phyloP scores from a whole-genome alignment of 768 basidiomycete genomes.

The Leccinum barrowsii region DNA sequence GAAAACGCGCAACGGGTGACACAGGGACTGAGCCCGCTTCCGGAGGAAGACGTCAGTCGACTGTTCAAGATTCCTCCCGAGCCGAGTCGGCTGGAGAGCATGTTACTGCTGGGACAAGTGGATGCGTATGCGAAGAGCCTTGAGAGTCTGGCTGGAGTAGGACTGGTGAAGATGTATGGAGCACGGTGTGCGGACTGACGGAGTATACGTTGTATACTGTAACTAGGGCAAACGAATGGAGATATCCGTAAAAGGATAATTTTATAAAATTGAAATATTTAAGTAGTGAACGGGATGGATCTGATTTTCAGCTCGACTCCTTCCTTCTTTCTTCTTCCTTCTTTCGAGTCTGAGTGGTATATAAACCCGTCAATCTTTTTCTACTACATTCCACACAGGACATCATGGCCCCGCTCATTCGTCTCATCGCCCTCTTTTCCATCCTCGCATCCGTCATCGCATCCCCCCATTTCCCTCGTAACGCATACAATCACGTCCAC shows the following conservation, averaged over 20 bases:
- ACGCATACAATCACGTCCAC: slow-evolving; percentile 21
- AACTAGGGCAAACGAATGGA: background rate
- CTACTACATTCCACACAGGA: background rate
- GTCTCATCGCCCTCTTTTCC: slow-evolving; percentile 41
- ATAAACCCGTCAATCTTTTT: slow-evolving; percentile 17
- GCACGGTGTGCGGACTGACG: slow-evolving; percentile 38
- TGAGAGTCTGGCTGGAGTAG: slow-evolving; percentile 54
- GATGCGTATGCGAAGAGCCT: slow-evolving; percentile 82
- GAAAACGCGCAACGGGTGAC: slow-evolving; percentile 77
- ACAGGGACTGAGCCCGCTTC: slow-evolving; percentile 81
- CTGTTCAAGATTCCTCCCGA: slow-evolving; percentile 87
- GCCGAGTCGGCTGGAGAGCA: slow-evolving; percentile 83
- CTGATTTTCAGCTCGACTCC: background rate
- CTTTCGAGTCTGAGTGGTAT: background rate
- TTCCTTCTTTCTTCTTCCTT: background rate
- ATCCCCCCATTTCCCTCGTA: slow-evolving; percentile 36
- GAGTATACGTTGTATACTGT: background rate
- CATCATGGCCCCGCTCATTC: slow-evolving; percentile 36
- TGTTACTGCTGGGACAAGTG: slow-evolving; percentile 83
- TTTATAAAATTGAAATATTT: background rate
- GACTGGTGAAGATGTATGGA: slow-evolving; percentile 84
- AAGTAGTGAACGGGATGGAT: background rate
- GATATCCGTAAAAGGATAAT: background rate
- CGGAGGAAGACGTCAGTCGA: slow-evolving; percentile 81
- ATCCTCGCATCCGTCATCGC: slow-evolving; percentile 36